Evolutionary conservation across 805 yeast species (phyloP), one percentile per base, ranked within the genome.

Genomic region (Yamadazyma kitorensis): DNA sequence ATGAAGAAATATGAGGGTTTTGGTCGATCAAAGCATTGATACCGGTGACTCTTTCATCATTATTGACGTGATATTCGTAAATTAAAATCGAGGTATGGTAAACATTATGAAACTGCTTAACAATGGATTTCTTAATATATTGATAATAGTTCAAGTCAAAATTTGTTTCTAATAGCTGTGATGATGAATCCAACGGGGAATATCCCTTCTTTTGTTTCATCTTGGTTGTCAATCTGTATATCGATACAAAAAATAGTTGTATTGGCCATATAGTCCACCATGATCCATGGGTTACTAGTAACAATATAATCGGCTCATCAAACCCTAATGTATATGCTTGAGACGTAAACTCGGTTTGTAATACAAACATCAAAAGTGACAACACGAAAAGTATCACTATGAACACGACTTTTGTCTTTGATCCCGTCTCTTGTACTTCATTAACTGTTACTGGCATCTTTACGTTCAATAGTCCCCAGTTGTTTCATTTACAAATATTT

Each of bases 331-430:
- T 62, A 51, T 85, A 82, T 5, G 86, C 69, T 36, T 79, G 79
- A 5, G 86, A 72, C 2, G 94, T 85, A 40, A 80, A 64, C 53
- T 86, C 96, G 0, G 96, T 86, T 52, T 86, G 96, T 11, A 71
- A 49, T 4, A 87, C 88, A 58, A 87, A 87, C 3, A 88, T 49
- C 6, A 74, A 49, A 39, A 66, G 48, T 17, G 70, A 62, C 14
- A 61, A 31, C 20, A 64, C 28, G 34, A 68, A 67, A 20, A 66
- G 50, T 2, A 53, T 27, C 11, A 44, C 47, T 5, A 68, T 59
- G 38, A 57, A 61, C n/a, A 57, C 34, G 31, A 67, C 45, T 46
- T 68, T 68, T n/a, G 66, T 49, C 36, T 45, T 52, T 8, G 70
- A 63, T 16, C 54, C 44, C 7, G 55, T 47, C 12, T 23, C 14